Evolutionary conservation across 805 yeast genomes (phyloP), one percentile per base, ranked within the genome.

Genomic region (Wickerhamiella spandovensis): DNA sequence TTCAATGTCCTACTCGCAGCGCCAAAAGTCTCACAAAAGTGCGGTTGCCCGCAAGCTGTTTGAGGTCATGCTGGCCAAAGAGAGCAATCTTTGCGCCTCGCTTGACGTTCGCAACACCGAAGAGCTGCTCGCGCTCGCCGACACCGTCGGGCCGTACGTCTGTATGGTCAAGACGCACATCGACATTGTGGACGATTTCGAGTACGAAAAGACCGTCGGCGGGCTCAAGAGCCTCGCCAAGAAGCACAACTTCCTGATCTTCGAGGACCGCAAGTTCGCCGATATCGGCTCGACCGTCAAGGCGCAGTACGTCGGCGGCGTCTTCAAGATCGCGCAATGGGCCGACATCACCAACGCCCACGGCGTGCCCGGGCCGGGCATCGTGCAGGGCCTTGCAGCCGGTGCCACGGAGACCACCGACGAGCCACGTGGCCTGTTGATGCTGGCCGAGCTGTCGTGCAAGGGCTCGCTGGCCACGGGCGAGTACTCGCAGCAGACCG

Each of bases 221-320:
- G 97, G 97, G 1, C 70, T 92, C 54, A 67, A 82, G 52, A 78
- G 64, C 49, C 71, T 92, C 30, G 78, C 96, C 20, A 70, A 77
- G 58, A 87, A 88, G 62, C 90, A 89, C 70, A 78, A 83, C 56
- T 92, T 92, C 62, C 69, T 92, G 73, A 82, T 92, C 57, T 92
- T 92, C 64, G 99, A 92, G 69, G 99, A 92, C 69, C 77, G 99
- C 56, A 92, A 92, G 69, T 92, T 92, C 67, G 98, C 99, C 22
- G 99, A 92, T 67, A 92, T 92, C 59, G 99, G 99, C 17, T 87
- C 89, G 63, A 92, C 98, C 1, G 98, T 92, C 49, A 89, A 90
- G 69, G 77, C 86, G 44, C 98, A 92, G 67, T 92, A 90, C 67
- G 72, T 84, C 30, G 86, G 94, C 38, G 98, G 98, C 44, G 82